A percentile compares a stretch with the other conserved stretches of the same genome.
phyloP scores from a whole-genome alignment of 2,329 filamentous ascomycete genomes.

The Aspergillus eucalypticola region DNA sequence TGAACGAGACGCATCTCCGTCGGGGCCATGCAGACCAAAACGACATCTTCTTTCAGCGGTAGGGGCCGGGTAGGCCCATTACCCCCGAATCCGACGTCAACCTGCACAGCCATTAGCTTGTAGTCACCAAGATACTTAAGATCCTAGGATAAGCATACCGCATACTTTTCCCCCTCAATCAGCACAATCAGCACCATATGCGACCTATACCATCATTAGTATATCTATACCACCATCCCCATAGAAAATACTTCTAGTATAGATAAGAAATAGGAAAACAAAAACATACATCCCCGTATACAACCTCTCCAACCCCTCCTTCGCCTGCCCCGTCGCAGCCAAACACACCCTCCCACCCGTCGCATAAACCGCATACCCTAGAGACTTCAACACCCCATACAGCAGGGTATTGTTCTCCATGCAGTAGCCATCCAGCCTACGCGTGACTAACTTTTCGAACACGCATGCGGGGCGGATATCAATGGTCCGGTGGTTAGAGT shows the following conservation, averaged over 20 bases:
- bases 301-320: slow-evolving; percentile 26
- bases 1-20: slow-evolving; percentile 58
- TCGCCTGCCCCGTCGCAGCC: slow-evolving; percentile 29
- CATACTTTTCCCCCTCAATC: slow-evolving; percentile 49
- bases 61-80: slow-evolving; percentile 62
- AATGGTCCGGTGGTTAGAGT: slow-evolving; percentile 51
- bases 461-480: slow-evolving; percentile 52
- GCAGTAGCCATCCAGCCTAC: slow-evolving; percentile 59
- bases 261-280: not conserved
- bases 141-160: slow-evolving; percentile 27
- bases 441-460: slow-evolving; percentile 55
- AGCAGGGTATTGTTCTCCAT: slow-evolving; percentile 62
- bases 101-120: slow-evolving; percentile 25
- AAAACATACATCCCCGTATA: slow-evolving; percentile 51
- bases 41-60: slow-evolving; percentile 48
- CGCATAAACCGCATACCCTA: slow-evolving; percentile 58
- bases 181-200: slow-evolving; percentile 65
- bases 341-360: slow-evolving; percentile 54
- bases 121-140: not conserved
- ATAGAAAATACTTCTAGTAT: not conserved
- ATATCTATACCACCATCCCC: not conserved
- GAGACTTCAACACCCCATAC: slow-evolving; percentile 50
- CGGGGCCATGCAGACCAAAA: slow-evolving; percentile 50
- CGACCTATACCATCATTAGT: slow-evolving; percentile 29
- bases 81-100: slow-evolving; percentile 67